Evolutionary conservation across 208 protist species (phyloP).

Genomic region (Trypanosoma scelopori): DNA sequence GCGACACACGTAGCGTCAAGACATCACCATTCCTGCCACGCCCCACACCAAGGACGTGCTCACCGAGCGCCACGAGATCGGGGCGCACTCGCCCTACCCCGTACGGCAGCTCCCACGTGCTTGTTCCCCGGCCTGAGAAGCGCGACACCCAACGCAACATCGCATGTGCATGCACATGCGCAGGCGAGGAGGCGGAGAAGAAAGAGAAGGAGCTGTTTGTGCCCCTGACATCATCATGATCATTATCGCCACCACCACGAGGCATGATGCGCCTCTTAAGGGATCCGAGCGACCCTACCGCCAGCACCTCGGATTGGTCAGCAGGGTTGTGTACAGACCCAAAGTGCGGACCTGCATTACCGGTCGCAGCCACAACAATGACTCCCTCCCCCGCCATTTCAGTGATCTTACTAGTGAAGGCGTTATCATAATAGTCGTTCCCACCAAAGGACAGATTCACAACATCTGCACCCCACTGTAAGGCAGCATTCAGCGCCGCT

Average conservation of each 20-base stretch:
- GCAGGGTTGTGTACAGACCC: conserved; percentile 96
- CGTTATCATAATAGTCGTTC: conserved; percentile 92
- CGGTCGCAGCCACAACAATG: conserved; percentile 95
- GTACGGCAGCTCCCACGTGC: conserved; percentile 93
- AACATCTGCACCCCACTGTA: conserved; percentile 67
- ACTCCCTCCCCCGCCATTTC: conserved; percentile 89
- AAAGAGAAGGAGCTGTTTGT: neutral
- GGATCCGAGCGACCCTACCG: conserved; percentile 78
- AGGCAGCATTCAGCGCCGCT: conserved; percentile 80
- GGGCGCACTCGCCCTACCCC: conserved; percentile 95
- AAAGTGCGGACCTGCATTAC: conserved; percentile 96
- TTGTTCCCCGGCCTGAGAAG: conserved; percentile 94
- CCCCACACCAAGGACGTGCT: conserved; percentile 36
- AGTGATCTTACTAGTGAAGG: conserved; percentile 89
- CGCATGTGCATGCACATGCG: neutral
- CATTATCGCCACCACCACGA: neutral
- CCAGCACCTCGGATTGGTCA: conserved; percentile 94
- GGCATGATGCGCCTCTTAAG: neutral
- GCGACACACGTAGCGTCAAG: conserved; percentile 44
- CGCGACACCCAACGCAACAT: conserved; percentile 39
- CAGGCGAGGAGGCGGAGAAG: too few relatives aligned
- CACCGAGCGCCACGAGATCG: conserved; percentile 93
- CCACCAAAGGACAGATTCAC: conserved; percentile 97
- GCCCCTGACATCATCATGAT: neutral
- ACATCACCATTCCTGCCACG: neutral